Evolutionary conservation across 129 eudicot species (phyloP), one percentile per base, ranked within the genome.

Genomic region (Mikania micrantha): DNA sequence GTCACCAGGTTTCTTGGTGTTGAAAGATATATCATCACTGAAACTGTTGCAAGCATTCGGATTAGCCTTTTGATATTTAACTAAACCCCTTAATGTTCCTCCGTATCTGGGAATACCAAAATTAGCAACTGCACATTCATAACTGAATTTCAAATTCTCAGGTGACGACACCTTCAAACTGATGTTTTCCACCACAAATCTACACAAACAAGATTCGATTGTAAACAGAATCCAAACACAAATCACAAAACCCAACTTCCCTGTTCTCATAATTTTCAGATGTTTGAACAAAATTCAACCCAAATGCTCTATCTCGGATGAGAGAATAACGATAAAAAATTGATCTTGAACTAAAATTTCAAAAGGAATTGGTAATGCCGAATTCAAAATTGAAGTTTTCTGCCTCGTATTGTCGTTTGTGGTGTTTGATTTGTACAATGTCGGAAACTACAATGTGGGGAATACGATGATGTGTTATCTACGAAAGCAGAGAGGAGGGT

Each of bases 101-200:
- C 91, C 97, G 76, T 84, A 90, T 44, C 77, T 75, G 32, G 96
- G 95, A 47, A 86, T 79, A 70, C 88, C 95, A 50, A 87, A 90
- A 76, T 90, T 90, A 71, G 87, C 97, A 71, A 90, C 79, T 73
- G 97, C 97, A 70, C 87, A 82, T 74, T 84, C 95, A 67, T 90
- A 80, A 22, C 72, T 77, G 5, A 48, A 75, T 60, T 66, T 86
- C 53, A 86, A 29, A 1, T 67, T 29, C 24, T 70, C 75, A 16
- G 97, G 95, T 54, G 95, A 81, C 25, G 88, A 79, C 56, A 90
- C 85, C 58, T 71, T 90, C 83, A 90, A 84, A 77, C 82, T 82
- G 60, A 84, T 90, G 75, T 86, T 86, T 72, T 86, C 97, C 60
- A 90, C 97, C 24, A 90, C 88, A 76, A 86, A 90, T 77, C 83